Conservation (phyloP, 345 rosid genomes). For the Litchi chinensis region DNA sequence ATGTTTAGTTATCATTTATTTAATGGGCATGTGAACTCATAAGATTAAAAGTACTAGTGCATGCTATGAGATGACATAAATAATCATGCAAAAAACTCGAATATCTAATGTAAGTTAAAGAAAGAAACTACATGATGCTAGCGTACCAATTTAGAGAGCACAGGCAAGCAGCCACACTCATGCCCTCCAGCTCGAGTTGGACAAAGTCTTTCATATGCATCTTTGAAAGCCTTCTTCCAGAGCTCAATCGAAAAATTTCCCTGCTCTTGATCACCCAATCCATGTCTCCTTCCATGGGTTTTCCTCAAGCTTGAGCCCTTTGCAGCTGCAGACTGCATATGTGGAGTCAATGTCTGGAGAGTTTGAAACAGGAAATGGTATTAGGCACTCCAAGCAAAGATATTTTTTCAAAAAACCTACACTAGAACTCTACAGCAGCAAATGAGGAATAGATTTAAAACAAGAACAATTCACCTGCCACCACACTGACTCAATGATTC, state of each 20-base stretch:
- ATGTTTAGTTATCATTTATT: not conserved
- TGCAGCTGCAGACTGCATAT: constrained; percentile 75
- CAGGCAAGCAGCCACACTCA: constrained; percentile 87
- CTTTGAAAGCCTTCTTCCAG: constrained; percentile 92
- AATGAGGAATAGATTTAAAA: constrained; percentile 1
- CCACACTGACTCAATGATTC: constrained; percentile 87
- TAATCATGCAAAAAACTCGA: not conserved
- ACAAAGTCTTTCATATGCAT: constrained; percentile 89
- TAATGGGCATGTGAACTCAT: not conserved
- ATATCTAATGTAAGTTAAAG: not conserved
- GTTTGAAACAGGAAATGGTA: constrained; percentile 12
- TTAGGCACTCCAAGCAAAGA: constrained; percentile 9
- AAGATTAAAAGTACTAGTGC: not conserved
- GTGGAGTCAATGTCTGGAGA: constrained; percentile 78
- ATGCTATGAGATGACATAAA: not conserved
- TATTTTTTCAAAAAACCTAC: not conserved
- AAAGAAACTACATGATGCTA: constrained; percentile 5
- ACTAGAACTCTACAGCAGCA: constrained; percentile 14
- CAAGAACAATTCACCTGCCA: constrained; percentile 72
- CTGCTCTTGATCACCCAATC: constrained; percentile 64
- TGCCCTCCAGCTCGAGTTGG: constrained; percentile 82
- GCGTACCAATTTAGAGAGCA: constrained; percentile 77
- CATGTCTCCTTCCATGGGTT: constrained; percentile 46
- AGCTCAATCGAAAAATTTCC: constrained; percentile 72
- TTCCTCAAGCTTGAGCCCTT: constrained; percentile 66